Evolutionary conservation across 1,139 yeast genomes (phyloP).

Genomic region (Yamadazyma pseudoaaseri): DNA sequence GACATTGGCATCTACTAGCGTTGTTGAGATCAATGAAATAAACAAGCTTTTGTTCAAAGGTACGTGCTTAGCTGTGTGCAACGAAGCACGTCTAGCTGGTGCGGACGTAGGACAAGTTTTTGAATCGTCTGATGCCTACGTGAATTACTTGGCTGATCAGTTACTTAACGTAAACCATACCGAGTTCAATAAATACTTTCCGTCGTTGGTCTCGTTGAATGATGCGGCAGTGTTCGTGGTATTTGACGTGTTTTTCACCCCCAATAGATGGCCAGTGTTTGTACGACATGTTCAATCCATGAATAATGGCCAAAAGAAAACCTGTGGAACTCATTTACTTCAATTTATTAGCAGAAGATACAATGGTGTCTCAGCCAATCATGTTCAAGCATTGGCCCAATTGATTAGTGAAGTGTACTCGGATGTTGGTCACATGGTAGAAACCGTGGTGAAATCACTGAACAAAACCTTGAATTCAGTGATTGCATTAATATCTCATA

Average conservation of each 20-base stretch:
- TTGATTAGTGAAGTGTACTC: background rate
- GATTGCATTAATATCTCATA: no score
- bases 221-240: constrained; percentile 16
- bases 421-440: no score
- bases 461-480: constrained; percentile 1
- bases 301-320: constrained; percentile 18
- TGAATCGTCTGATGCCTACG: constrained; percentile 22
- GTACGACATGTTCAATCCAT: constrained; percentile 16
- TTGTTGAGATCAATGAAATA: constrained; percentile 27
- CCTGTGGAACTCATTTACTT: constrained; percentile 1
- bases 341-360: constrained; percentile 3
- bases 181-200: constrained; percentile 20
- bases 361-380: constrained; percentile 3
- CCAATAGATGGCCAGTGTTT: constrained; percentile 21
- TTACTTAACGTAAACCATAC: constrained; percentile 11
- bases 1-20: constrained; percentile 10
- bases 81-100: constrained; percentile 20
- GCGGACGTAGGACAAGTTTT: constrained; percentile 7
- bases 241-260: constrained; percentile 24
- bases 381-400: constrained; percentile 5
- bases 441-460: constrained; percentile 1
- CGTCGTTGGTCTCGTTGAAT: constrained; percentile 26
- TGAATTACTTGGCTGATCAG: constrained; percentile 20
- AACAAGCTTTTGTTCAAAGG: constrained; percentile 41
- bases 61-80: constrained; percentile 19